These are phyloP conservation scores for Aspergillus alliaceus DNA, from an alignment of 2,329 filamentous ascomycete genomes.

Conservation along the genomic window DNA sequence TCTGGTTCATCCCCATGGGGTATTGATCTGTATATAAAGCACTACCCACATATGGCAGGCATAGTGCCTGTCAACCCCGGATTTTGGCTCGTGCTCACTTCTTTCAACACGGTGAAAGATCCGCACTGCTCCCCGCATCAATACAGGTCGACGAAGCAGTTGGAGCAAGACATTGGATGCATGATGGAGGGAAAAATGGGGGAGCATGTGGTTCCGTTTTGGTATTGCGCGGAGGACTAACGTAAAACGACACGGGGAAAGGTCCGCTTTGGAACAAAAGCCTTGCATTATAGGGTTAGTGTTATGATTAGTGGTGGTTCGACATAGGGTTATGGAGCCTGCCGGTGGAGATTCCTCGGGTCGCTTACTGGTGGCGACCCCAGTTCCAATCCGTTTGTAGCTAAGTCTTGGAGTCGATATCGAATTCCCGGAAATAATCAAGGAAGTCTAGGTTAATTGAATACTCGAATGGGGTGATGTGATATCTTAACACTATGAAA, in stretches of 20 bases:
- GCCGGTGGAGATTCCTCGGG: background rate
- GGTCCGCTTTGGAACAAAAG: background rate
- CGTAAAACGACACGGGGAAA: background rate
- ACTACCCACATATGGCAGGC: background rate
- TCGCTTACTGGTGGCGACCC: background rate
- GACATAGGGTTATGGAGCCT: background rate
- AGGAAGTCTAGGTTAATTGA: background rate
- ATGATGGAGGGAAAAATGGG: background rate
- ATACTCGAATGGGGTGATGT: background rate
- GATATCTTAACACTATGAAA: background rate
- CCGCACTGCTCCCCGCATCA: constrained; percentile 5
- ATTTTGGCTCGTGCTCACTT: constrained; percentile 1
- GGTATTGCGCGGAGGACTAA: background rate
- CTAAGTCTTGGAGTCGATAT: background rate
- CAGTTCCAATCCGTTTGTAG: background rate
- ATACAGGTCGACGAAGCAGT: background rate
- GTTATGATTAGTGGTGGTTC: background rate
- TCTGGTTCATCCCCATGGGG: background rate
- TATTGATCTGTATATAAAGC: background rate
- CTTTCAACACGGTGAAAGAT: constrained; percentile 1
- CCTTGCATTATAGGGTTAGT: background rate
- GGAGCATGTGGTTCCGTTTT: background rate
- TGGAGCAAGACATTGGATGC: background rate
- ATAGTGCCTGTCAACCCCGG: constrained; percentile 2
- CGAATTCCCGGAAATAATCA: background rate